Conservation (phyloP, 2,329 filamentous ascomycete genomes). For the Colletotrichum agaves region DNA sequence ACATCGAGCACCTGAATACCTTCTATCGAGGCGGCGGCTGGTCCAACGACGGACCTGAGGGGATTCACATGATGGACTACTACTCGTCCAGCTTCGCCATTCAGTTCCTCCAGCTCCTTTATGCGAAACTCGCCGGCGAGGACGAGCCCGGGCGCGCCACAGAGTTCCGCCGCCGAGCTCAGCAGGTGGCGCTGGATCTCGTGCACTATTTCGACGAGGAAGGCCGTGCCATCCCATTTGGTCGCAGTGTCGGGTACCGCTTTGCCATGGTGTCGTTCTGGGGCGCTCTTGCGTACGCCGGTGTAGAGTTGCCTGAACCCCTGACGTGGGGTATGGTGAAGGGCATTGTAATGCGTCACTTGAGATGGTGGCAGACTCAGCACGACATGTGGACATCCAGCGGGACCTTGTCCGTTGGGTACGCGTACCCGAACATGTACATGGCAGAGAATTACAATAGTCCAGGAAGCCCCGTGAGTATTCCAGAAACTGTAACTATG, state of each 20-base stretch:
- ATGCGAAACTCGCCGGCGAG: constrained; percentile 76
- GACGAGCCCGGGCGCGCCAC: constrained; percentile 73
- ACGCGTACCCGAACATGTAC: constrained; percentile 83
- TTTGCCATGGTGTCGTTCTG: constrained; percentile 89
- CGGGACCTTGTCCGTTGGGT: constrained; percentile 80
- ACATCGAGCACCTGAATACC: constrained; percentile 81
- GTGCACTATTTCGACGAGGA: constrained; percentile 80
- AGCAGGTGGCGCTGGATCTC: constrained; percentile 75
- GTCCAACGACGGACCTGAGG: constrained; percentile 84
- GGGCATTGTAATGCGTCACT: constrained; percentile 77
- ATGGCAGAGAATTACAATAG: constrained; percentile 88
- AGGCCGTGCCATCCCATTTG: constrained; percentile 79
- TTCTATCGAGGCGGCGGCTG: constrained; percentile 86
- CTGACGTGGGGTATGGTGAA: constrained; percentile 84
- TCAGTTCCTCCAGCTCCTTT: constrained; percentile 81
- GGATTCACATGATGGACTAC: constrained; percentile 87
- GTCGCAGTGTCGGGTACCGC: constrained; percentile 82
- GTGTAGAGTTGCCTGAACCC: constrained; percentile 76
- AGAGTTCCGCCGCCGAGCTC: constrained; percentile 76
- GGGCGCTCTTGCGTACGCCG: constrained; percentile 80
- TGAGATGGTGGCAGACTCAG: constrained; percentile 84
- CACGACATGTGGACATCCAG: constrained; percentile 78
- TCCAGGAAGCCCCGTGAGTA: constrained; percentile 69
- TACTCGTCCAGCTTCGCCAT: constrained; percentile 87
- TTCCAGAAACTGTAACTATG: neutral